These are phyloP conservation scores for Citrullus mucosospermus DNA, from an alignment of 306 rosid species.

Conservation along the genomic window DNA sequence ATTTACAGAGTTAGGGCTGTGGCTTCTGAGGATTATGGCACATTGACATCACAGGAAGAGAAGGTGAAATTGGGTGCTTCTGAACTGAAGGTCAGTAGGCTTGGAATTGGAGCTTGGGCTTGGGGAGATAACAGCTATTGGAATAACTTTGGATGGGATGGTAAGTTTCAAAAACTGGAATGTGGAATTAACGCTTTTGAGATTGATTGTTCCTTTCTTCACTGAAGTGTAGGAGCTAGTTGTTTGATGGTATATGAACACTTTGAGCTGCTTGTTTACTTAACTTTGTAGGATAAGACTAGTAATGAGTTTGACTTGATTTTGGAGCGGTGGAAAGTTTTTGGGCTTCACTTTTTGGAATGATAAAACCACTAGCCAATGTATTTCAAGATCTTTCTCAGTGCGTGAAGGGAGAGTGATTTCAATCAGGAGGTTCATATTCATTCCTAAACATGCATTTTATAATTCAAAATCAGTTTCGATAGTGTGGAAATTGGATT, in stretches of 20 bases:
- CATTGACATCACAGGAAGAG: slow-evolving; percentile 19
- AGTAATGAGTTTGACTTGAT: neutral
- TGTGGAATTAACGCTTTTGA: neutral
- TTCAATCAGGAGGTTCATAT: no score
- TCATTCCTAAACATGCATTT: no score
- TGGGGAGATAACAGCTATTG: slow-evolving; percentile 89
- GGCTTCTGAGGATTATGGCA: neutral
- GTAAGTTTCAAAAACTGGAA: neutral
- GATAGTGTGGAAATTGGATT: no score
- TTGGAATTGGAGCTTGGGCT: slow-evolving; percentile 92
- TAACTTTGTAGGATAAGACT: neutral
- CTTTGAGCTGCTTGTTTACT: neutral
- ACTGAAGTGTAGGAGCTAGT: neutral
- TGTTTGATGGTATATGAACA: neutral
- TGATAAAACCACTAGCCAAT: neutral
- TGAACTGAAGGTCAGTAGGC: slow-evolving; percentile 51
- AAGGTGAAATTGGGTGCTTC: slow-evolving; percentile 62
- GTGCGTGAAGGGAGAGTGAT: no score
- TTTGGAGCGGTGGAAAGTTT: neutral
- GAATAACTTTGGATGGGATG: slow-evolving; percentile 68
- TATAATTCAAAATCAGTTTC: no score
- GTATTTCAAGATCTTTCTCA: neutral
- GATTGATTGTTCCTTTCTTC: neutral
- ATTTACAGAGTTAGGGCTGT: neutral
- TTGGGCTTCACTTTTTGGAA: neutral